Evolutionary conservation across 805 yeast genomes (phyloP), one percentile per base, ranked within the genome.

Genomic region (Candida nanaspora): DNA sequence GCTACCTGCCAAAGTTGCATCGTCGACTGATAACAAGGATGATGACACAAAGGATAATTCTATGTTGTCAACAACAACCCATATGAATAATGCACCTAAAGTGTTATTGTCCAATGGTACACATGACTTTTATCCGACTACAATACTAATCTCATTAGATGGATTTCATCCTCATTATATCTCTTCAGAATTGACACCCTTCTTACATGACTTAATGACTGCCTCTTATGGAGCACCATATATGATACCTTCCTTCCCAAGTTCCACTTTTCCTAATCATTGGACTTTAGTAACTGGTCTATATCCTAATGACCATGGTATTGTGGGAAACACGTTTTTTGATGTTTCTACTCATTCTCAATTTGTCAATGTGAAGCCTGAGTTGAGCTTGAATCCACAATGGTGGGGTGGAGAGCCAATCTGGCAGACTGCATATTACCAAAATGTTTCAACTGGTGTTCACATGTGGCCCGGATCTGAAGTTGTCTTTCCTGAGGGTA

Each of bases 381-480:
- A 61, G 23, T 57, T 56, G 43, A 79, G 82, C 3, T 54, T 75
- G 21, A 70, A 74, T 46, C 75, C 72, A 30, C 71, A 65, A 19
- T 88, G 78, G 70, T 88, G 96, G 94, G 91, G 88, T 20, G 95
- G 95, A 20, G 93, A 86, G 56, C 93, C 96, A 0, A 53, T 89
- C 18, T 89, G 97, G 97, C 63, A 71, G 26, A 85, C 94, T 1
- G 87, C 91, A 0, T 67, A 66, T 23, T 57, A 59, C 16, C 83
- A 83, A 44, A 81, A 79, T 6, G 71, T 82, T 2, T 63, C 64
- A 3, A 62, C 82, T 5, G 94, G 88, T 0, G 82, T 86, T n/a
- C 95, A 88, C 59, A 88, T 87, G 96, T 89, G 95, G 95, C 96
- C 96, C 0, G 96, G 96, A 2, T 78, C 88, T 43, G 95, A 87